Conservation (phyloP, 306 rosid genomes). For the Vigna trinervia region DNA sequence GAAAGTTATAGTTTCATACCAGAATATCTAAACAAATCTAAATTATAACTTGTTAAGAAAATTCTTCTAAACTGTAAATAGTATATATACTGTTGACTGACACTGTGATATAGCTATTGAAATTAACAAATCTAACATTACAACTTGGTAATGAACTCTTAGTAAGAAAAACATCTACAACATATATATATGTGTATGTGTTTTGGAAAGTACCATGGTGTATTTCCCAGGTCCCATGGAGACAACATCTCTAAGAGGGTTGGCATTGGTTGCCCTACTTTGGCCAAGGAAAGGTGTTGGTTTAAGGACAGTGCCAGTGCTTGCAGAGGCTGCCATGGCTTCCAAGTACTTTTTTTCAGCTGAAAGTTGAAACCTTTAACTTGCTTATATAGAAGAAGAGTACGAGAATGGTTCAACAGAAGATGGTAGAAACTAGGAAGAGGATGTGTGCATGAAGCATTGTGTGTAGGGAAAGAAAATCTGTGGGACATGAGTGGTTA, state of each 20-base stretch:
- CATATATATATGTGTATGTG: too few relatives aligned
- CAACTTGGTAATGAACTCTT: background rate
- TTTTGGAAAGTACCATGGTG: slow-evolving; percentile 71
- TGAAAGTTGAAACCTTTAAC: slow-evolving; percentile 3
- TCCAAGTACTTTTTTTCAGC: slow-evolving; percentile 16
- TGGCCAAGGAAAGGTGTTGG: slow-evolving; percentile 81
- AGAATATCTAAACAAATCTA: background rate
- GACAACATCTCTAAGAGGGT: slow-evolving; percentile 76
- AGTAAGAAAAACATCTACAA: background rate
- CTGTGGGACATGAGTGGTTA: slow-evolving; percentile 29
- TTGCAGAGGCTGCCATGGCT: slow-evolving; percentile 74
- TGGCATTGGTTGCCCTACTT: slow-evolving; percentile 50
- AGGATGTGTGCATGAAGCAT: background rate
- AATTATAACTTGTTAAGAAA: background rate
- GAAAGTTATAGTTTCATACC: background rate
- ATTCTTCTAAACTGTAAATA: background rate
- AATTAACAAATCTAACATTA: background rate
- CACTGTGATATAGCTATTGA: background rate
- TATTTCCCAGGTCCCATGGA: slow-evolving; percentile 73
- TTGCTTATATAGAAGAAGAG: background rate
- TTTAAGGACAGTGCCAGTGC: slow-evolving; percentile 72
- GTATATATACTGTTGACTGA: too few relatives aligned
- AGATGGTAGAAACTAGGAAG: slow-evolving; percentile 35
- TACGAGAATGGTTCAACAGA: slow-evolving; percentile 8
- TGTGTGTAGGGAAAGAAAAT: slow-evolving; percentile 9